phyloP scores from a whole-genome alignment of 257 asterid species.

The Apocynum venetum region DNA sequence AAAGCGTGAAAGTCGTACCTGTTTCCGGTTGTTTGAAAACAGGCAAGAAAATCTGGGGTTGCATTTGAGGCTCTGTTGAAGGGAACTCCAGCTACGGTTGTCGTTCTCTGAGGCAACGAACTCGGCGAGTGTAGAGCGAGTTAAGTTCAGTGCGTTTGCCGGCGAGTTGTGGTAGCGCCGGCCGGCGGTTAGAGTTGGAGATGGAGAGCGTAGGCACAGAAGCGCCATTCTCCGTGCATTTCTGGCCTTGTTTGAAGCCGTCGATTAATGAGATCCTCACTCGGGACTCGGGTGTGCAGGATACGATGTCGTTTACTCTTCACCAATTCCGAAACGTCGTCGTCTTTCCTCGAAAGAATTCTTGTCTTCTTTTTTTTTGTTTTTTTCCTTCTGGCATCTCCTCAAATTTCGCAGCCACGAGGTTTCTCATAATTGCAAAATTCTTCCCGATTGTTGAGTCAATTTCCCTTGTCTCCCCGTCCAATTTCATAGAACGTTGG shows the following conservation, averaged over 20 bases:
- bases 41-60: slow-evolving; percentile 58
- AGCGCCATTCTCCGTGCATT: slow-evolving; percentile 44
- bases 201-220: slow-evolving; percentile 38
- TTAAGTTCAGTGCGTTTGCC: neutral
- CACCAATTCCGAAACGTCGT: neutral
- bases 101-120: slow-evolving; percentile 17
- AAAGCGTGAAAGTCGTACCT: slow-evolving; percentile 29
- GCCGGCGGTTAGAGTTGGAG: slow-evolving; percentile 8
- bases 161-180: slow-evolving; percentile 22
- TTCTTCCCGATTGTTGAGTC: no score
- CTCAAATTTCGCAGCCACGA: no score
- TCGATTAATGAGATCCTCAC: neutral
- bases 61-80: slow-evolving; percentile 41
- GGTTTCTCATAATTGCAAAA: no score
- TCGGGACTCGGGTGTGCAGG: neutral
- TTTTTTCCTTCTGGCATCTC: no score
- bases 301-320: neutral
- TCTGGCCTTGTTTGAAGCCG: slow-evolving; percentile 3
- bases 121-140: slow-evolving; percentile 4
- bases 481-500: no score
- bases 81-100: slow-evolving; percentile 32
- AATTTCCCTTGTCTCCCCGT: no score
- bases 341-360: neutral
- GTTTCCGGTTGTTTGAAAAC: slow-evolving; percentile 61
- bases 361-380: no score